A percentile compares a stretch with the other conserved stretches of the same genome.
Conservation (phyloP, 495 filamentous ascomycete genomes). For the Talaromyces stipitatus region DNA sequence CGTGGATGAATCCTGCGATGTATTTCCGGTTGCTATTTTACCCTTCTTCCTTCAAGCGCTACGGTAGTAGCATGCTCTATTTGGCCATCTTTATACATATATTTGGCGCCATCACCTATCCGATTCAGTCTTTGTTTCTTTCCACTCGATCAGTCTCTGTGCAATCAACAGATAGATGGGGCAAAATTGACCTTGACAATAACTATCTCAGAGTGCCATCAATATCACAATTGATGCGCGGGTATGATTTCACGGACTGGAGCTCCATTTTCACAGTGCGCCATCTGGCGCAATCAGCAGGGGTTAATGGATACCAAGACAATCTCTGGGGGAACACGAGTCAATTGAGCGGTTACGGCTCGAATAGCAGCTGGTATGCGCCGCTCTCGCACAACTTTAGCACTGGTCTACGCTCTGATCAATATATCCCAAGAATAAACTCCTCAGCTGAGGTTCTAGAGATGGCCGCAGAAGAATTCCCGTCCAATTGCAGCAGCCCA, state of each 20-base stretch:
- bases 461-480: slow-evolving; percentile 3
- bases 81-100: slow-evolving; percentile 14
- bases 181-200: not conserved
- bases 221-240: not conserved
- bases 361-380: not conserved
- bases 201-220: not conserved
- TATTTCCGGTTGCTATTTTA: not conserved
- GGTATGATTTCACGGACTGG: not conserved
- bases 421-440: slow-evolving; percentile 21
- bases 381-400: slow-evolving; percentile 11
- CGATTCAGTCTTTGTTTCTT: slow-evolving; percentile 18
- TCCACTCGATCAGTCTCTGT: not conserved
- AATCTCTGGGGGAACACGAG: slow-evolving; percentile 1
- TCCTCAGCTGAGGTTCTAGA: slow-evolving; percentile 7
- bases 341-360: not conserved
- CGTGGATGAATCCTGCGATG: slow-evolving; percentile 12
- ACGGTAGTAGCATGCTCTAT: slow-evolving; percentile 10
- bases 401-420: slow-evolving; percentile 13
- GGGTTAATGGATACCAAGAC: not conserved
- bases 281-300: not conserved
- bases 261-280: not conserved
- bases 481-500: not conserved
- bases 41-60: slow-evolving; percentile 7
- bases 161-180: not conserved
- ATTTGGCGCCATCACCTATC: slow-evolving; percentile 15